Evolutionary conservation across 345 rosid genomes (phyloP), one percentile per base, ranked within the genome.

Genomic region (Pugionium dolabratum): DNA sequence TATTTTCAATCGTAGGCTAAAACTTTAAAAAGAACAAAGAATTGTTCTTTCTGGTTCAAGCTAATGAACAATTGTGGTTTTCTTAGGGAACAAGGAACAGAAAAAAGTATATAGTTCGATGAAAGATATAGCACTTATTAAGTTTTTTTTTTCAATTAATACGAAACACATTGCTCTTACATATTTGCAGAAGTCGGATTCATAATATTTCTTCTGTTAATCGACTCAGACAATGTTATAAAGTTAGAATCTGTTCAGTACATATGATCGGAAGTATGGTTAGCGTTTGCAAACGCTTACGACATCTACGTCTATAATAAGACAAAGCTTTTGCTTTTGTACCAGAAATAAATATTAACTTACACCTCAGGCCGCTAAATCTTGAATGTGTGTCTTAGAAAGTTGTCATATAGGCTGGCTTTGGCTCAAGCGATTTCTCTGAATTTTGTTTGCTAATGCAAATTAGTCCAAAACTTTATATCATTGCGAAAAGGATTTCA

Each of bases 401-500:
- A 55, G 57, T 63, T 49, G 57, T 64, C 47, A 42, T 56, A 48
- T 18, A 18, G 59, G 39, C 60, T 57, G 33, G 66, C 53, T 40
- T 32, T 18, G 18, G 18, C 18, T 56, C 75, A 27, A 64, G 70
- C 70, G 31, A 70, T 71, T 55, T 62, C 61, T 49, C 74, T 44
- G 2, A 59, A 40, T 29, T 40, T 59, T 61, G 18, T 25, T 59
- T 41, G 53, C 64, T 33, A 9, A 56, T 54, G 43, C 63, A 70
- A 61, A 54, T 40, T 42, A 53, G 55, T 48, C 32, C 2, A 47
- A 36, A 43, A 58, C 36, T 36, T 60, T 60, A 67, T 7, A 74
- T 67, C 77, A 74, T 67, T 44, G 84, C 86, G 49, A 71, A 79
- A 36, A 86, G 89, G 54, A 84, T 73, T 64, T 82, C 87, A 50